phyloP scores from a whole-genome alignment of 768 basidiomycete genomes.

The Lactifluus volemus region DNA sequence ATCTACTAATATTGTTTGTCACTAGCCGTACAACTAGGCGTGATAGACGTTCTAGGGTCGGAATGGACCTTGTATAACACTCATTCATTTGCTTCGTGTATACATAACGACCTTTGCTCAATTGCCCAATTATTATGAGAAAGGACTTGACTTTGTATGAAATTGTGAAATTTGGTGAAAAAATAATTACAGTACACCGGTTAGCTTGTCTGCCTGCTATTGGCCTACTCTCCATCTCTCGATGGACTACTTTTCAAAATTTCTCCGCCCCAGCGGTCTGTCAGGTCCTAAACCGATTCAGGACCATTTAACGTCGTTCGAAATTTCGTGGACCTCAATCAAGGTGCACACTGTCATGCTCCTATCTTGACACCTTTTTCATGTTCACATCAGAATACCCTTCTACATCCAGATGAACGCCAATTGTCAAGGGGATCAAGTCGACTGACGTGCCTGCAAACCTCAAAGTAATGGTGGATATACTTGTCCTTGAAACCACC shows the following conservation, averaged over 20 bases:
- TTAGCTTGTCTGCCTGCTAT: too few species aligned
- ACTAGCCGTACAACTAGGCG: slow-evolving; percentile 13
- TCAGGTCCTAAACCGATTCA: slow-evolving; percentile 40
- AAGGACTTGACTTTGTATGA: background rate
- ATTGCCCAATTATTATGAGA: background rate
- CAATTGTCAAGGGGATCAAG: slow-evolving; percentile 75
- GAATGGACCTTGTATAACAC: slow-evolving; percentile 14
- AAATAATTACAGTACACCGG: background rate
- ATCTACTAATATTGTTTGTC: slow-evolving; percentile 27
- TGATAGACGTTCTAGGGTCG: background rate
- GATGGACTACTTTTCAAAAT: slow-evolving; percentile 87
- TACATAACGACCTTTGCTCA: background rate
- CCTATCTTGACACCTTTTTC: background rate
- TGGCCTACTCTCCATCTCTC: background rate
- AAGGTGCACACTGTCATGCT: slow-evolving; percentile 38
- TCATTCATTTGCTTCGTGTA: slow-evolving; percentile 13
- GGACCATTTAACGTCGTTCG: slow-evolving; percentile 68
- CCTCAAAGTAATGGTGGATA: slow-evolving; percentile 74
- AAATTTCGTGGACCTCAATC: slow-evolving; percentile 64
- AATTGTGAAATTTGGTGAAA: background rate
- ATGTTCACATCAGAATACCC: slow-evolving; percentile 49
- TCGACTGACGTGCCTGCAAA: slow-evolving; percentile 74
- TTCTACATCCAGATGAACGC: slow-evolving; percentile 84
- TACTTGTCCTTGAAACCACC: slow-evolving; percentile 78
- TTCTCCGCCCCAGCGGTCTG: slow-evolving; percentile 44